Base-by-base conservation (phyloP, 1,139 yeast genomes). In the Magnusiomyces suaveolens region DNA sequence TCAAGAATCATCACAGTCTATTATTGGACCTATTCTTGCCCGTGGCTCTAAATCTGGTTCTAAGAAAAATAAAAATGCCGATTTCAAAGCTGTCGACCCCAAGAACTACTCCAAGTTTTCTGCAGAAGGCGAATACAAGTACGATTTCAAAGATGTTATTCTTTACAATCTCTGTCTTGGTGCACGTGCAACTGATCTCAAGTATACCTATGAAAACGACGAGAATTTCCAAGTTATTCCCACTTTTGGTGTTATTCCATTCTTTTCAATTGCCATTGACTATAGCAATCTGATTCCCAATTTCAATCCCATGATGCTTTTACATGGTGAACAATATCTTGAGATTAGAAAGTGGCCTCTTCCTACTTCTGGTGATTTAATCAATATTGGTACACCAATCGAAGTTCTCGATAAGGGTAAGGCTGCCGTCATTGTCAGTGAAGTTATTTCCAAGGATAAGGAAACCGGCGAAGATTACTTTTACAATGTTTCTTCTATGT, bases 311-410 rank as follows among this genome's bases (percentile, higher is more conserved):
- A 71, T 66, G 82, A 77, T 84, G 72, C 78, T 92, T 67, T 77
- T 92, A 64, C 97, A 92, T 69, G 98, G 98, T 60, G 98, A 92
- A 73, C 97, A 92, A 70, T 92, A 86, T 71, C 76, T 90, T 63
- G 90, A 83, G 72, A 72, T 92, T 60, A 79, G 79, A 63, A 81
- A 84, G 69, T 83, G 79, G 77, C 95, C 95, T 60, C 76, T 92
- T 56, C 95, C 96, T 61, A 80, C 86, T 3, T 65, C 69, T 36
- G 81, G 79, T 57, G 69, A 73, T 1, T 69, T 89, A 53, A 77
- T 72, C 59, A 86, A 95, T 20, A 75, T 77, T 47, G 78, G 80
- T 59, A 73, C 70, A 59, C 90, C 96, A 50, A 74, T 90, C 56
- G 87, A 86, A 43, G 81, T 87, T 24, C 71, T 85, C 36, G 94